A percentile compares a stretch with the other conserved stretches of the same genome.
Evolutionary conservation across 441 rosid genomes (phyloP).

Genomic region (Eugenia klotzschiana): DNA sequence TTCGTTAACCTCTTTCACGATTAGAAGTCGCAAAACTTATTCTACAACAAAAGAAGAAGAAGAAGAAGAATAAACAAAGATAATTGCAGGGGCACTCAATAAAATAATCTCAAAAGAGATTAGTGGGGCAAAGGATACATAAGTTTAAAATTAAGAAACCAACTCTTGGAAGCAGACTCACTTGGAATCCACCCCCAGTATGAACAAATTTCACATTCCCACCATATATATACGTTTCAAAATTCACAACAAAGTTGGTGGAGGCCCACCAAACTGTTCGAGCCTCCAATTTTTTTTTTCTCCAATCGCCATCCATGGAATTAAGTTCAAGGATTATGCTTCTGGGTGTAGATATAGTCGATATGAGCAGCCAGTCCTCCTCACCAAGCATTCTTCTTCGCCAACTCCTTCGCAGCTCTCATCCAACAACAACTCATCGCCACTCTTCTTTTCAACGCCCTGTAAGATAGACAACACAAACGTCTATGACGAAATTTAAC

Average conservation of each 20-base stretch:
- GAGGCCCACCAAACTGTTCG: not conserved
- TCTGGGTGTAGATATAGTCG: conserved; percentile 56
- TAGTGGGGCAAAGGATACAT: not conserved
- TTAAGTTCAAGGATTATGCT: conserved; percentile 24
- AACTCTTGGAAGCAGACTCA: not conserved
- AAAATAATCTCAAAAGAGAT: not conserved
- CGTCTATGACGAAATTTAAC: not conserved
- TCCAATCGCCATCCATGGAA: too few species aligned
- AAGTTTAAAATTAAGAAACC: not conserved
- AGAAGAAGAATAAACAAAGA: not conserved
- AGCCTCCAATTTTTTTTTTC: not conserved
- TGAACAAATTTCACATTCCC: not conserved
- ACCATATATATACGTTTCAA: not conserved
- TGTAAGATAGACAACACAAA: conserved; percentile 1
- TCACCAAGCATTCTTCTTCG: conserved; percentile 41
- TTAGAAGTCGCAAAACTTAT: not conserved
- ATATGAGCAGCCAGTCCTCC: conserved; percentile 43
- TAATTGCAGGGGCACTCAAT: not conserved
- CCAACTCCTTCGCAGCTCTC: conserved; percentile 31
- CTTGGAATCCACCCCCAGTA: not conserved
- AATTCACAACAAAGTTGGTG: not conserved
- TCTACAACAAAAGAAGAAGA: not conserved
- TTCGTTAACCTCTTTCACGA: not conserved
- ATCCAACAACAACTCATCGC: conserved; percentile 7
- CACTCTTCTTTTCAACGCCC: conserved; percentile 8